phyloP scores from a whole-genome alignment of 208 protist species.

The Endotrypanum monterogeii region DNA sequence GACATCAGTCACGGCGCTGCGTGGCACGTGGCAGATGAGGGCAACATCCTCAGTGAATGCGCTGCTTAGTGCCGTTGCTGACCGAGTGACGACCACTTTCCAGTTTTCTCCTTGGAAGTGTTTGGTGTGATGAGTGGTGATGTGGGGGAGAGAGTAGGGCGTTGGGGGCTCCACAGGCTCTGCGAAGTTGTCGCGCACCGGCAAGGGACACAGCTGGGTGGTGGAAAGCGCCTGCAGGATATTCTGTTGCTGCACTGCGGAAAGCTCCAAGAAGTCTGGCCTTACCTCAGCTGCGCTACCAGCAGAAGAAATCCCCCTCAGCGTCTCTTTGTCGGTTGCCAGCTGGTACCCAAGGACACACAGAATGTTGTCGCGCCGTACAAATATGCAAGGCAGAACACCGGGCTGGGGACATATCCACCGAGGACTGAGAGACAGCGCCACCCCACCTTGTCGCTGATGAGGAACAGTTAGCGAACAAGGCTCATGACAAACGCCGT shows the following conservation, averaged over 20 bases:
- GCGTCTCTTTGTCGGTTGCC: not conserved
- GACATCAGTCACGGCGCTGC: conserved; percentile 32
- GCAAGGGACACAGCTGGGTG: not conserved
- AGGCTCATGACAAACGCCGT: not conserved
- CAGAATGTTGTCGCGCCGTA: conserved; percentile 36
- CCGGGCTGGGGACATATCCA: conserved; percentile 13
- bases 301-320: not conserved
- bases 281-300: not conserved
- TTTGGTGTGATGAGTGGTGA: conserved; percentile 26
- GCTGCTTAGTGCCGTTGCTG: conserved; percentile 34
- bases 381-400: conserved; percentile 6
- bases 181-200: too few relatives aligned
- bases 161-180: too few relatives aligned
- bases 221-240: not conserved
- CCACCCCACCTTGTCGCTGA: conserved; percentile 1
- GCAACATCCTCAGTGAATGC: conserved; percentile 39
- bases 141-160: not conserved
- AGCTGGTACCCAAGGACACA: conserved; percentile 24
- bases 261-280: conserved; percentile 12
- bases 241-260: conserved; percentile 2
- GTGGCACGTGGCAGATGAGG: conserved; percentile 35
- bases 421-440: conserved; percentile 3
- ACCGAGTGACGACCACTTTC: conserved; percentile 41
- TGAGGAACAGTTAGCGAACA: not conserved
- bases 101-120: conserved; percentile 40